Percentiles rank a stretch among this genome's conserved stretches.
Conservation (phyloP, 768 basidiomycete species). For the Baorangia bicolor region DNA sequence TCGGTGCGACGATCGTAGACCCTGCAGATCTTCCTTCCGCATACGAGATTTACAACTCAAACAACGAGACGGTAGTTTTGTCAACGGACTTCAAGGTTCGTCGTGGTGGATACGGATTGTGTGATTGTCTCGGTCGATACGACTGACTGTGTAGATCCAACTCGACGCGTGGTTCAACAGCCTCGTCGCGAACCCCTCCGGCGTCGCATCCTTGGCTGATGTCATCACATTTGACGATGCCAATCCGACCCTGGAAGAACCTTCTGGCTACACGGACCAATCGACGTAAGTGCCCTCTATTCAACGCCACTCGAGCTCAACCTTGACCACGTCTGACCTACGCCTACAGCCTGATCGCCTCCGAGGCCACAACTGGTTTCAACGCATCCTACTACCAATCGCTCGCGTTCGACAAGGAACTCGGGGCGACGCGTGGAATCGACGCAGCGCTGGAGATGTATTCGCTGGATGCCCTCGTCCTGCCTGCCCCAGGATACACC, state of each 20-base stretch:
- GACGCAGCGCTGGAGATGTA: conserved; percentile 47
- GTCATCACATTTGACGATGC: conserved; percentile 55
- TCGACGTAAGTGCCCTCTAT: conserved; percentile 34
- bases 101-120: background rate
- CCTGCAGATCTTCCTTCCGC: conserved; percentile 62
- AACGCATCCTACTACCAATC: conserved; percentile 42
- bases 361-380: conserved; percentile 27
- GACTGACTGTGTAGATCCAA: conserved; percentile 41
- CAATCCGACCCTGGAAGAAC: conserved; percentile 48
- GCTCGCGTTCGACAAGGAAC: conserved; percentile 44
- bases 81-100: conserved; percentile 58
- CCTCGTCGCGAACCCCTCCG: conserved; percentile 53
- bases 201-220: conserved; percentile 57
- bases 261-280: conserved; percentile 35
- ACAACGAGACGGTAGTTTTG: conserved; percentile 57
- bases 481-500: conserved; percentile 36
- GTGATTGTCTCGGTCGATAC: background rate
- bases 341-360: conserved; percentile 18
- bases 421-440: conserved; percentile 53
- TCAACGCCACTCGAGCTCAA: background rate
- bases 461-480: conserved; percentile 49
- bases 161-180: conserved; percentile 47
- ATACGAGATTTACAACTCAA: conserved; percentile 45
- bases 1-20: conserved; percentile 55
- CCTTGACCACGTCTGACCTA: background rate